Evolutionary conservation across 371 early-diverging fungal species (phyloP).

Genomic region (Actinomortierella wolfii): DNA sequence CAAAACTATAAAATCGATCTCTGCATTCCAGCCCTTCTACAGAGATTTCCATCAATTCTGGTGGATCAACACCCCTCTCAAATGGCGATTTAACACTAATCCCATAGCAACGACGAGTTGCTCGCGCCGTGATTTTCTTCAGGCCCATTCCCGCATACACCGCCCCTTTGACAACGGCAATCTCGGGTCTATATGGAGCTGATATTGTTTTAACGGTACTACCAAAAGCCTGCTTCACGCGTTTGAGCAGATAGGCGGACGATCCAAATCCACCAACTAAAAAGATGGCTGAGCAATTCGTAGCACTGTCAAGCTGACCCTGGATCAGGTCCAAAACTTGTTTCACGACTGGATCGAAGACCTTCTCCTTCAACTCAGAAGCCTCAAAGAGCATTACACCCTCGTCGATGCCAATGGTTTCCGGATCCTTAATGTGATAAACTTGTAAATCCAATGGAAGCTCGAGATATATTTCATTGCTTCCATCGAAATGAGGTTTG

Average conservation of each 20-base stretch:
- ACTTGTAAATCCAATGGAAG: slow-evolving; percentile 48
- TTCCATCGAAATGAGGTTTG: slow-evolving; percentile 58
- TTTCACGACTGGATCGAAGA: slow-evolving; percentile 57
- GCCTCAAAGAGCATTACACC: slow-evolving; percentile 14
- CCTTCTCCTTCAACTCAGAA: slow-evolving; percentile 17
- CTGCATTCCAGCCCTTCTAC: neutral
- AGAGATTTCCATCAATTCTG: neutral
- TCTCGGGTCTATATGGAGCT: slow-evolving; percentile 22
- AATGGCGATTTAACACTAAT: neutral
- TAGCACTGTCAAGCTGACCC: slow-evolving; percentile 38
- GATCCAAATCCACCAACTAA: slow-evolving; percentile 59
- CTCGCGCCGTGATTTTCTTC: slow-evolving; percentile 21
- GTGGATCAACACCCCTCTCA: slow-evolving; percentile 3
- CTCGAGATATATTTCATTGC: slow-evolving; percentile 51
- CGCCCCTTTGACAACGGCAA: slow-evolving; percentile 27
- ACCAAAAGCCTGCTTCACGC: slow-evolving; percentile 41
- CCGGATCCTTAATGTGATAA: slow-evolving; percentile 45
- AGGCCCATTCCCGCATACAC: slow-evolving; percentile 30
- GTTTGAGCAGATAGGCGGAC: slow-evolving; percentile 47
- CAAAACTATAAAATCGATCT: neutral
- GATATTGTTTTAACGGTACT: slow-evolving; percentile 15
- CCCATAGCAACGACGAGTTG: slow-evolving; percentile 31
- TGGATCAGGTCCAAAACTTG: slow-evolving; percentile 51
- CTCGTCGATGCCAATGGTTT: slow-evolving; percentile 21
- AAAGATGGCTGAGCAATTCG: slow-evolving; percentile 47